A percentile compares a stretch with the other conserved stretches of the same genome.
Conservation (phyloP, 140 eudicot genomes). For the Anethum foeniculum region DNA sequence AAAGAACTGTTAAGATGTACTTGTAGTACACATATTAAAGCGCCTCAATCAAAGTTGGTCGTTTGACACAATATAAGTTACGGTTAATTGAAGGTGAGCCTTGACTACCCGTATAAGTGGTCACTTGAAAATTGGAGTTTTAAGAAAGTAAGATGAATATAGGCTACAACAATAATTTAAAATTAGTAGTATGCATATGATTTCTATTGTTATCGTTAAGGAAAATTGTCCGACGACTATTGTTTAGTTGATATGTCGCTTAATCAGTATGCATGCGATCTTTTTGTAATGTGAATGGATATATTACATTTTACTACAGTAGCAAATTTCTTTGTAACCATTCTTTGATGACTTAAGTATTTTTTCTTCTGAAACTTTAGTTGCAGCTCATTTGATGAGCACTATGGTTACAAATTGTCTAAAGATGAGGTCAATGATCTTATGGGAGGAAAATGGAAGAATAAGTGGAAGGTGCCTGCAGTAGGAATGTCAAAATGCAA, state of each 20-base stretch:
- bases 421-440: slow-evolving; percentile 45
- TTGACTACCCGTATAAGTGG: not conserved
- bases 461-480: slow-evolving; percentile 62
- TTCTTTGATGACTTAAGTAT: not conserved
- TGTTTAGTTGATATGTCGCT: not conserved
- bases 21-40: not conserved
- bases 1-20: not conserved
- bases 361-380: not conserved
- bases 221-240: not conserved
- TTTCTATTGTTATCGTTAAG: not conserved
- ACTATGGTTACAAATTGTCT: slow-evolving; percentile 42
- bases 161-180: not conserved
- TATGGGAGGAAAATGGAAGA: slow-evolving; percentile 46
- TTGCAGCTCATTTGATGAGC: slow-evolving; percentile 59
- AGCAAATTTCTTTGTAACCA: not conserved
- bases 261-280: not conserved
- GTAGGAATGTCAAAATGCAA: slow-evolving; percentile 37
- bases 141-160: not conserved
- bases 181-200: not conserved
- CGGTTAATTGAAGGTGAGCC: not conserved
- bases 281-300: not conserved
- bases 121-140: not conserved
- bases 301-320: not conserved
- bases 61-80: not conserved
- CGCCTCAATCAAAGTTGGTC: not conserved